Percentiles rank a stretch among this genome's conserved stretches.
Evolutionary conservation across 495 filamentous ascomycete species (phyloP).

Genomic region (Penicillium goetzii): DNA sequence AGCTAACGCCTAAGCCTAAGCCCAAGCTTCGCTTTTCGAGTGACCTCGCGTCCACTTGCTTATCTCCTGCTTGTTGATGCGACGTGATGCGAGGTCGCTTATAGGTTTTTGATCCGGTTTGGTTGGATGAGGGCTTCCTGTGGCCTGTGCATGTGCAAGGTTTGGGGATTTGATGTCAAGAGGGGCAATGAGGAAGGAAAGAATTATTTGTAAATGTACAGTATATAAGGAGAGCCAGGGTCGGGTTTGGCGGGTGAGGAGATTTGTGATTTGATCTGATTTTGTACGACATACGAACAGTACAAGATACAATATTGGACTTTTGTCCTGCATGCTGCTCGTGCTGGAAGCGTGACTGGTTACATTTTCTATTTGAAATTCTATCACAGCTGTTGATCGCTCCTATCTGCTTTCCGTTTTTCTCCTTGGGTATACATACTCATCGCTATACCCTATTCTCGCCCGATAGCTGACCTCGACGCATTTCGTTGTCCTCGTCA

Average conservation of each 20-base stretch:
- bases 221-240: neutral
- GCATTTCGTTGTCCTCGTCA: neutral
- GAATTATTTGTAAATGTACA: too few species aligned
- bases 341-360: neutral
- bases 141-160: neutral
- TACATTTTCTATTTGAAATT: neutral
- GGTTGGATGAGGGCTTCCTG: neutral
- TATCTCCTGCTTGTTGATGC: conserved; percentile 9
- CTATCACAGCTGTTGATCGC: neutral
- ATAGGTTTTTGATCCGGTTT: too few species aligned
- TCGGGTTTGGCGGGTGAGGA: neutral
- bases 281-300: neutral
- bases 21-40: neutral
- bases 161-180: neutral
- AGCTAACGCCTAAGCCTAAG: neutral
- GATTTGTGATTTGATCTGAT: neutral
- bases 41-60: conserved; percentile 6
- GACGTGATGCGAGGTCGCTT: neutral
- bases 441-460: neutral
- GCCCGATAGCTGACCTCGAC: neutral
- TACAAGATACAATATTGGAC: neutral
- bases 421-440: neutral
- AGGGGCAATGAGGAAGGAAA: too few species aligned
- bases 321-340: neutral
- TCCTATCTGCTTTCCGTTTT: neutral